Conservation (phyloP, 495 filamentous ascomycete species). For the Xylaria sp. region DNA sequence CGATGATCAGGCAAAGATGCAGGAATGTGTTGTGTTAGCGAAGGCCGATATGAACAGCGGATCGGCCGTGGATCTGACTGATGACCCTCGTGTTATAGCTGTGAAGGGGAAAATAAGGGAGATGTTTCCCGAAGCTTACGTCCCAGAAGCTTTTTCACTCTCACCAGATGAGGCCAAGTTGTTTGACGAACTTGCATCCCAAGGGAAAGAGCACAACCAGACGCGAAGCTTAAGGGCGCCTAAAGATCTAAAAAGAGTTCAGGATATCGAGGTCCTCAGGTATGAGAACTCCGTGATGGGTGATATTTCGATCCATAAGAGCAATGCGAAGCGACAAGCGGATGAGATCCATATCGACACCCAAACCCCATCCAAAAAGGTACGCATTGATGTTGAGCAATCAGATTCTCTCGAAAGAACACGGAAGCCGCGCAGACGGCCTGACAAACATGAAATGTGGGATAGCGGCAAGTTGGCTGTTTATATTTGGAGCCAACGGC, state of each 20-base stretch:
- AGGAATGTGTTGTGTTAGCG: constrained; percentile 37
- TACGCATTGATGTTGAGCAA: constrained; percentile 23
- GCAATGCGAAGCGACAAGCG: constrained; percentile 28
- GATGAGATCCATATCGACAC: constrained; percentile 28
- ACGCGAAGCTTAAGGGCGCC: constrained; percentile 15
- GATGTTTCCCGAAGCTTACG: constrained; percentile 49
- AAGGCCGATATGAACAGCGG: constrained; percentile 18
- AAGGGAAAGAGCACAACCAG: constrained; percentile 29
- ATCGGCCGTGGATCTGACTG: constrained; percentile 18
- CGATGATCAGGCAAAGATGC: constrained; percentile 35
- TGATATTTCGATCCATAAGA: constrained; percentile 19
- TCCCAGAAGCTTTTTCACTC: constrained; percentile 52
- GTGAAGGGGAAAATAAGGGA: constrained; percentile 53
- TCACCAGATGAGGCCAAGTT: constrained; percentile 46
- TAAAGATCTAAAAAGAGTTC: constrained; percentile 28
- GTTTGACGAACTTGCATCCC: constrained; percentile 36
- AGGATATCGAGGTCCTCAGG: constrained; percentile 39
- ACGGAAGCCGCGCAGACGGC: constrained; percentile 31
- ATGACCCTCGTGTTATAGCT: constrained; percentile 36
- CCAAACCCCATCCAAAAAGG: constrained; percentile 26
- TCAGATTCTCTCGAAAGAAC: constrained; percentile 18
- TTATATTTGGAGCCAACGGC: constrained; percentile 40
- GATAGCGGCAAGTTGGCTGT: constrained; percentile 37
- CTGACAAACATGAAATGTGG: constrained; percentile 37
- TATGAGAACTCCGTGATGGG: constrained; percentile 34